Base-by-base conservation (phyloP, 495 filamentous ascomycete genomes). In the Podospora sp. region DNA sequence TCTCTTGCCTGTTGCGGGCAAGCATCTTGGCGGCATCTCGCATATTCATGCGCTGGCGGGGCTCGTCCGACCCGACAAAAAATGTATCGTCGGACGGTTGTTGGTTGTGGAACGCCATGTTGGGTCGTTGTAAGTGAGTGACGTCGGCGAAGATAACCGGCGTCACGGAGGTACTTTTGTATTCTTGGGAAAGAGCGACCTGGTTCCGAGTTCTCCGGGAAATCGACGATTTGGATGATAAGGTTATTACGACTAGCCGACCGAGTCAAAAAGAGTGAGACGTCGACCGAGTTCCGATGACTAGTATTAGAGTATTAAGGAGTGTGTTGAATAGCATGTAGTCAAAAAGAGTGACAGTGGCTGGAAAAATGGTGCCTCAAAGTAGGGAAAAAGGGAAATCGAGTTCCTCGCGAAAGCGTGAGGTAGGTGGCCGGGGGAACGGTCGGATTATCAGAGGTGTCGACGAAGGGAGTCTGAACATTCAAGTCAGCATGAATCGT, bases 41-140 rank as follows among this genome's bases (percentile, higher is more conserved):
- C 70, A 83, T 84, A 69, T 89, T 88, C 25, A 81, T 81, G 60
- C 78, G 78, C 14, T 76, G 79, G 67, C 65, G 68, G 66, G 80
- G 71, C 68, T 94, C 89, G 70, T 92, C 87, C 61, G 85, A 86
- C 78, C 98, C 95, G 68, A 96, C 90, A 77, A 99, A 97, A 81
- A 90, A 97, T 72, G 85, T 91, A 77, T 76, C 79, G 74, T 87
- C 83, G 53, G 74, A 72, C 61, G 80, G 79, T 64, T 46, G 40
- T 46, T 86, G 79, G 36, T 27, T 65, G 58, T 73, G 80, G 81
- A 86, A 91, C 68, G 90, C 91, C 94, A 97, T 97, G 75, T 76
- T 89, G 85, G 71, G 69, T 69, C 63, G 63, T 53, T 70, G 63
- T 36, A 33, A 21, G 36, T 20, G 33, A 33, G 16, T 18, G 36